Base-by-base conservation (phyloP, 495 filamentous ascomycete species). In the Talaromyces proteolyticus region DNA sequence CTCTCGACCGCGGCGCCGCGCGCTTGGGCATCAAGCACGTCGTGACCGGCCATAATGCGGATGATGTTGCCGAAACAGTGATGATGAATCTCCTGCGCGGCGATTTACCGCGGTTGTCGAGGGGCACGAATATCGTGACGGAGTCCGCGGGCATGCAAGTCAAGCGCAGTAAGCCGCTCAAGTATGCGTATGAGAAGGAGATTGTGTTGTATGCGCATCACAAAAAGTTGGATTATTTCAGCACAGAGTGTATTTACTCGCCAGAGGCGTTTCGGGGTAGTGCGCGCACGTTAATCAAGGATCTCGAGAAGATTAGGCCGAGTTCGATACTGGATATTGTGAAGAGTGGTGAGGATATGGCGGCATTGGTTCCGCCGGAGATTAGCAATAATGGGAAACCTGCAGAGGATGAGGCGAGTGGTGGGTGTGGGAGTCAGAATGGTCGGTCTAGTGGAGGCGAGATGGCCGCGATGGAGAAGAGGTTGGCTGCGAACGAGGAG, bases 121-220 rank as follows among this genome's bases (percentile, higher is more conserved):
- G 93, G 37, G 89, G 88, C 49, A 96, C 93, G n/a, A 91, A 82
- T 51, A 96, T 98, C 54, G 77, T 96, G 4, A 98, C 93, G 6
- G 85, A 80, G 44, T 85, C 85, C 56, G 66, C 74, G 42, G 76
- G 77, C 18, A 86, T 81, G 38, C 86, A 89, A 42, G 89, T 95
- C 52, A 89, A 93, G 70, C 77, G 93, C 51, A 92, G 87, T 62
- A 98, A 98, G 69, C 93, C 93, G 34, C 73, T 98, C 23, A 98
- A 97, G 68, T 98, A 96, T 62, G 90, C 92, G 0, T 98, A 96
- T 59, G 94, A 98, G 64, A 98, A 98, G 71, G 93, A 98, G 58
- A 98, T 98, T 51, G 93, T 98, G 7, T 75, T 97, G 11, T 98
- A 98, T 63, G 93, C 93, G 16, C 88, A 96, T 56, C 90, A 98